Percentiles rank a stretch among this genome's conserved stretches.
Conservation (phyloP, 192 early-diverging fungal genomes). For the Coemansia sp. region DNA sequence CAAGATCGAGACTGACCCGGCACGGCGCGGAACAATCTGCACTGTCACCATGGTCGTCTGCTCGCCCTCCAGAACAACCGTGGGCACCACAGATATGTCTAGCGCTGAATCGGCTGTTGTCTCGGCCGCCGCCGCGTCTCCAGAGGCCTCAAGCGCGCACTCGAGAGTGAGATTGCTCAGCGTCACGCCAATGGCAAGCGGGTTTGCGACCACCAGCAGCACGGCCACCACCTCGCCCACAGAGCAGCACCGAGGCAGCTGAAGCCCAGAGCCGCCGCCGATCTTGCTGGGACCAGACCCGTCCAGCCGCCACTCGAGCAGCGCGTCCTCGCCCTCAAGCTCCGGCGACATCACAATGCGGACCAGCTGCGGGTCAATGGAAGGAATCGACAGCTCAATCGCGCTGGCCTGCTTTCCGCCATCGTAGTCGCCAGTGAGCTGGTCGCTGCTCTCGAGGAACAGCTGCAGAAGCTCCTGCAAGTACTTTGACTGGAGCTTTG, state of each 20-base stretch:
- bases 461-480: slow-evolving; percentile 54
- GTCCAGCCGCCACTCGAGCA: slow-evolving; percentile 32
- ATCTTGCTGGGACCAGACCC: slow-evolving; percentile 20
- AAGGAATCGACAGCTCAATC: slow-evolving; percentile 63
- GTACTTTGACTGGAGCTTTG: slow-evolving; percentile 54
- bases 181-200: slow-evolving; percentile 46
- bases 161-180: slow-evolving; percentile 48
- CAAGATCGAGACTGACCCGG: slow-evolving; percentile 68
- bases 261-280: neutral
- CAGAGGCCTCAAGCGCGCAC: slow-evolving; percentile 27
- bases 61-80: slow-evolving; percentile 43
- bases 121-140: neutral
- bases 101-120: neutral
- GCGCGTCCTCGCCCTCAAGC: slow-evolving; percentile 45
- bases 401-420: slow-evolving; percentile 2
- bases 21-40: slow-evolving; percentile 22
- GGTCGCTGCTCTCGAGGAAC: slow-evolving; percentile 38
- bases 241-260: slow-evolving; percentile 34
- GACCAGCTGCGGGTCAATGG: slow-evolving; percentile 53
- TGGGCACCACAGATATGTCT: slow-evolving; percentile 24
- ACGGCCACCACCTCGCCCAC: slow-evolving; percentile 48
- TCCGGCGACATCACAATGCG: slow-evolving; percentile 51
- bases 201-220: slow-evolving; percentile 47
- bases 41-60: slow-evolving; percentile 45
- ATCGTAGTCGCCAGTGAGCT: neutral